A percentile compares a stretch with the other conserved stretches of the same genome.
phyloP scores from a whole-genome alignment of 768 basidiomycete species.

The Amanita exitialis region DNA sequence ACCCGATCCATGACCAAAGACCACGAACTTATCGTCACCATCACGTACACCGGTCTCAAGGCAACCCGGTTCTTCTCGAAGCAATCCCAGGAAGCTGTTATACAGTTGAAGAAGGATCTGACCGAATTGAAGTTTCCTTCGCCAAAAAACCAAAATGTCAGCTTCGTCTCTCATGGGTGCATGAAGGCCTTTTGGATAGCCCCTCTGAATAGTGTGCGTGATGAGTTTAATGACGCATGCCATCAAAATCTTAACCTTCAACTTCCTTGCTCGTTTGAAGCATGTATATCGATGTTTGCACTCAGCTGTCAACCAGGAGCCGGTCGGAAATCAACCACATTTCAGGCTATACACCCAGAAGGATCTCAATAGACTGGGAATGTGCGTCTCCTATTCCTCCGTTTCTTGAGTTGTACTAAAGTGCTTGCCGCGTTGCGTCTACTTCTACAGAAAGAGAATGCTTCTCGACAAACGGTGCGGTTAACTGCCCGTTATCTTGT shows the following conservation, averaged over 20 bases:
- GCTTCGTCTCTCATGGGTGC: conserved; percentile 2
- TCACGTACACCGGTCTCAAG: conserved; percentile 1
- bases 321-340: background rate
- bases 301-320: background rate
- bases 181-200: conserved; percentile 4
- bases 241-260: background rate
- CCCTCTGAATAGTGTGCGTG: background rate
- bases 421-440: too few relatives aligned
- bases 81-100: background rate
- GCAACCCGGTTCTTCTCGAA: conserved; percentile 3
- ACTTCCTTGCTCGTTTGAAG: background rate
- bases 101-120: background rate
- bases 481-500: background rate
- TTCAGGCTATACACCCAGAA: background rate
- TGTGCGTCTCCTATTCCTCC: background rate
- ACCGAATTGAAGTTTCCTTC: background rate
- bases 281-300: background rate
- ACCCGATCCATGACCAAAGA: background rate
- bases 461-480: background rate
- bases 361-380: background rate
- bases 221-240: background rate
- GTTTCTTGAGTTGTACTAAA: background rate
- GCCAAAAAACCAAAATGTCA: background rate
- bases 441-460: background rate
- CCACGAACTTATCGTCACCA: background rate